Evolutionary conservation across 78 protist genomes (phyloP).

Genomic region (Protostelium mycophagum): DNA sequence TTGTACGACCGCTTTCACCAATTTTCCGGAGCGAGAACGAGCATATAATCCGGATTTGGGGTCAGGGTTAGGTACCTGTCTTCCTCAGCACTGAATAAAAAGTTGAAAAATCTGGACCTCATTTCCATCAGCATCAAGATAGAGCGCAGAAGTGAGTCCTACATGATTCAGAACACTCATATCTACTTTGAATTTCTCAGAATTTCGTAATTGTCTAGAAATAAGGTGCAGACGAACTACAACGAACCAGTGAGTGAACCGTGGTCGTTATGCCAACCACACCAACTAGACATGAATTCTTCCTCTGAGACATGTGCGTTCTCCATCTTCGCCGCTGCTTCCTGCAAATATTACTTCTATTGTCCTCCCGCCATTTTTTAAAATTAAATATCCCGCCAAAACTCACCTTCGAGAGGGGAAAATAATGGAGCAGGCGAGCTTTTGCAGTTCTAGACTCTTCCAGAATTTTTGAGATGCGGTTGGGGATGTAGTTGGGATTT

Average conservation of each 20-base stretch:
- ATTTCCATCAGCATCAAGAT: conserved; percentile 23
- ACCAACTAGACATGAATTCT: conserved; percentile 29
- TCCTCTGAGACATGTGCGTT: not conserved
- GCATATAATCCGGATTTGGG: conserved; percentile 38
- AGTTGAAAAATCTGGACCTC: not conserved
- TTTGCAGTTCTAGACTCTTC: conserved; percentile 40
- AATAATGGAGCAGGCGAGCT: conserved; percentile 56
- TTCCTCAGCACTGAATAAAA: no score
- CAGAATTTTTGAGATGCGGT: conserved; percentile 13
- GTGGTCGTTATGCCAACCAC: conserved; percentile 73
- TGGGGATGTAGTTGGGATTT: not conserved
- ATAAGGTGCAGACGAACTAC: not conserved
- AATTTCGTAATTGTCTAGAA: no score
- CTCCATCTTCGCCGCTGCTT: not conserved
- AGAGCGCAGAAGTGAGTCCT: conserved; percentile 37
- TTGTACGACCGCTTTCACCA: conserved; percentile 47
- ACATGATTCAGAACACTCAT: no score
- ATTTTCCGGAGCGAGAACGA: conserved; percentile 25
- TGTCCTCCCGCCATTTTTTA: no score
- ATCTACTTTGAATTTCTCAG: no score
- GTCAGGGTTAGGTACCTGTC: conserved; percentile 67
- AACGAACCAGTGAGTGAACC: conserved; percentile 48
- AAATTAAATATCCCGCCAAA: conserved; percentile 5
- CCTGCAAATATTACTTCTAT: no score
- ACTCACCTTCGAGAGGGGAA: conserved; percentile 54